Evolutionary conservation across 106 monocot genomes (phyloP).

Genomic region (Dendrobium huoshanense): DNA sequence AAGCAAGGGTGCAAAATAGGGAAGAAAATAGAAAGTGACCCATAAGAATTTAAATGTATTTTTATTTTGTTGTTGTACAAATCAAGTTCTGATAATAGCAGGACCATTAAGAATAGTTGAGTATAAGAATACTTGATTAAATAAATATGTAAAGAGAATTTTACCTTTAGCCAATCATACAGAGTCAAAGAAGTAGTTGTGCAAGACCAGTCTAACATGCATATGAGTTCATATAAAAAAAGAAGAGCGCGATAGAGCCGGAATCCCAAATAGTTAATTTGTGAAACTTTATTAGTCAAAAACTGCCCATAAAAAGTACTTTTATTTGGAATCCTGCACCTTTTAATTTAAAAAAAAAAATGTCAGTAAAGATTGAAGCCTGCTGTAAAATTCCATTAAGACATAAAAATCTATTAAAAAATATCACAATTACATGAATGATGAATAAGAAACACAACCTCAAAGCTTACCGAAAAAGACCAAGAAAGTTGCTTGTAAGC

Average conservation of each 20-base stretch:
- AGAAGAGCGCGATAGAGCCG: conserved; percentile 88
- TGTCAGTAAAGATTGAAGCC: background rate
- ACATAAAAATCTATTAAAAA: background rate
- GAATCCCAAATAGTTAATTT: conserved; percentile 72
- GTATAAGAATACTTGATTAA: background rate
- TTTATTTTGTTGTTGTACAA: background rate
- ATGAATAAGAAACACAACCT: background rate
- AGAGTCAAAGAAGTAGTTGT: conserved; percentile 92
- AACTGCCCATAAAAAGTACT: conserved; percentile 89
- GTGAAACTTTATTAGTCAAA: conserved; percentile 39
- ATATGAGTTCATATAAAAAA: conserved; percentile 93
- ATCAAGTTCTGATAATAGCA: background rate
- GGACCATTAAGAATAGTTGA: background rate
- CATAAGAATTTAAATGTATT: background rate
- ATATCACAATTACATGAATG: background rate
- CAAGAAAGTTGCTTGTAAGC: conserved; percentile 87
- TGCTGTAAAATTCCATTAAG: background rate
- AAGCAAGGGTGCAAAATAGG: no score
- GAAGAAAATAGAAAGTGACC: no score
- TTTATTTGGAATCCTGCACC: conserved; percentile 84
- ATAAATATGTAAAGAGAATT: background rate
- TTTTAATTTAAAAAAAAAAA: conserved; percentile 21
- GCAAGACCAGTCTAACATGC: conserved; percentile 98
- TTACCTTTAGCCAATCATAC: conserved; percentile 99
- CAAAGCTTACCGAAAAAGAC: conserved; percentile 72